Base-by-base conservation (phyloP, 2,329 filamentous ascomycete genomes). In the Coniochaeta sp. region DNA sequence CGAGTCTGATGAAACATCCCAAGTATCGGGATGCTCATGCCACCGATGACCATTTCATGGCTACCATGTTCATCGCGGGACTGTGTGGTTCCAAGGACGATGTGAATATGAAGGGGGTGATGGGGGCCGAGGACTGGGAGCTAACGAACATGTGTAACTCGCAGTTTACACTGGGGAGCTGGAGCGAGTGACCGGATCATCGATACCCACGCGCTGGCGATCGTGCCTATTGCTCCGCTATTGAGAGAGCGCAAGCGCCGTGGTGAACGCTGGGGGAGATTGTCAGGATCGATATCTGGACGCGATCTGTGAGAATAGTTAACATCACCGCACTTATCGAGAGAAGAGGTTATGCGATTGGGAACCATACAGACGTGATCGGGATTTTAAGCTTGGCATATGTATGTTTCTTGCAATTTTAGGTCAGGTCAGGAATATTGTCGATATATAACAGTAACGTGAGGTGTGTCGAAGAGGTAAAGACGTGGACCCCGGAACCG, bases 21-120 rank as follows among this genome's bases (percentile, higher is more conserved):
- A 69, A 72, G 46, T 87, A 77, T 59, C 67, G 83, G 14, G 83
- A 86, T 58, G 84, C 85, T 0, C 84, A 87, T 66, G 83, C 74
- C 0, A 87, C 84, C 0, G 84, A 88, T 60, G 85, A 87, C 61
- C 83, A 87, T 60, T 87, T 84, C 56, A 86, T 87, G 79, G 69
- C 82, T 1, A 73, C 79, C 3, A 70, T 82, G 59, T 87, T 87
- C 65, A 76, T 83, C 0, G 79, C 82, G 0, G 84, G 84, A 1
- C 69, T 76, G 3, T 70, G 70, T 27, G 75, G 81, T 1, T 73
- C 73, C 28, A 59, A 65, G 50, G 72, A 75, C 22, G 77, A 81
- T 61, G 64, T 69, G 51, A 69, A 66, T 0, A 60, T 65, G 12
- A 56, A 65, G 31, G 75, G 70, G 0, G 63, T 67, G 53, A 59